Conservation (phyloP, 345 rosid genomes). For the Populus alba region DNA sequence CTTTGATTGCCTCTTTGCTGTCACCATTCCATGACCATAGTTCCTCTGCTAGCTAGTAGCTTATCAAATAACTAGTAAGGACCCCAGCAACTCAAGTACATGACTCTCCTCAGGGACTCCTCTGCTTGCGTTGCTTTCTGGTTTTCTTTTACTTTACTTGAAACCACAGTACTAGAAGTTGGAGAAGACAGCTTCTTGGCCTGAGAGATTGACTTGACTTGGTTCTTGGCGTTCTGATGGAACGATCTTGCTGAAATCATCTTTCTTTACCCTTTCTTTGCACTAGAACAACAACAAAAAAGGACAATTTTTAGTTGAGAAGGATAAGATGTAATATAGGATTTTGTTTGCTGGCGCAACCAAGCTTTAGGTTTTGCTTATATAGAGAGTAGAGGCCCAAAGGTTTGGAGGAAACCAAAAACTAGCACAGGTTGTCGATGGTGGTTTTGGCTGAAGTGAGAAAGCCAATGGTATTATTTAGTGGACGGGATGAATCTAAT, state of each 20-base stretch:
- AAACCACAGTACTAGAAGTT: conserved; percentile 19
- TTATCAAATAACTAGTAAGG: not conserved
- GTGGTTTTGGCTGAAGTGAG: not conserved
- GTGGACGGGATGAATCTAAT: not conserved
- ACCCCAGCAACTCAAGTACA: conserved; percentile 30
- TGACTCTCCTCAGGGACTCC: conserved; percentile 28
- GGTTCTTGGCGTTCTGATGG: conserved; percentile 39
- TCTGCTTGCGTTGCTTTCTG: conserved; percentile 22
- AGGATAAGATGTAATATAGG: not conserved
- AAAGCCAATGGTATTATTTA: not conserved
- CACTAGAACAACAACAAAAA: no score
- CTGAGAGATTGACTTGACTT: conserved; percentile 22
- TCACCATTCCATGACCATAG: no score
- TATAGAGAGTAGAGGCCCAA: not conserved
- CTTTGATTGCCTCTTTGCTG: not conserved
- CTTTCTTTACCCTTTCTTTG: no score
- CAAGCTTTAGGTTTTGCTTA: not conserved
- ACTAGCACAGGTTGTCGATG: not conserved
- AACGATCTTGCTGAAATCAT: no score
- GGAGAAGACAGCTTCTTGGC: conserved; percentile 30
- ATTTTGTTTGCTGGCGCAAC: not conserved
- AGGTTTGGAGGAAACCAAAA: conserved; percentile 2
- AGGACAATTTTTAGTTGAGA: conserved; percentile 25
- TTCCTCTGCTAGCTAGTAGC: not conserved
- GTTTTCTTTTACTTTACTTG: not conserved